Percentiles rank a stretch among this genome's conserved stretches.
Evolutionary conservation across 495 filamentous ascomycete genomes (phyloP).

Genomic region (Penicillium desertorum): DNA sequence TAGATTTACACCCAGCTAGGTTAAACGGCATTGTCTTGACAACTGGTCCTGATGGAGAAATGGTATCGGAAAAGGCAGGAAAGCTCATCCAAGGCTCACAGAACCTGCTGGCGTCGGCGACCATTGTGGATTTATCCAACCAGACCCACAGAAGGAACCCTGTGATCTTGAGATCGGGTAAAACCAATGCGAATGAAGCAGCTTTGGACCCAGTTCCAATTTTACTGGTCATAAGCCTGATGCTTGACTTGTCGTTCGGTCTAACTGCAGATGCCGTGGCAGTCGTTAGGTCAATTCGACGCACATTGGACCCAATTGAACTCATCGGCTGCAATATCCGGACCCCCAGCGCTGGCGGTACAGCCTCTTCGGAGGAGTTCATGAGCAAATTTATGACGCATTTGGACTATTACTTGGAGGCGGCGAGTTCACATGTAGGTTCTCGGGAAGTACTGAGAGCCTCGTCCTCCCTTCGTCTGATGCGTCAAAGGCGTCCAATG

Average conservation of each 20-base stretch:
- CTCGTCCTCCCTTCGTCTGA: background rate
- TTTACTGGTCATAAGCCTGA: constrained; percentile 4
- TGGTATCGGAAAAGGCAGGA: constrained; percentile 3
- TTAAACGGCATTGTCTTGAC: constrained; percentile 7
- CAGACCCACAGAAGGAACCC: background rate
- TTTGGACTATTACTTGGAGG: constrained; percentile 5
- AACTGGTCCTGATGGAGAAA: background rate
- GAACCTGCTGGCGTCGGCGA: constrained; percentile 1
- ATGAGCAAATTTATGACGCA: constrained; percentile 3
- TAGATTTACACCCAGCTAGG: background rate
- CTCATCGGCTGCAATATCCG: constrained; percentile 10
- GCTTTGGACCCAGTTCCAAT: background rate
- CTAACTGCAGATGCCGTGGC: constrained; percentile 9
- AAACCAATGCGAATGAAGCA: background rate
- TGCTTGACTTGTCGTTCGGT: constrained; percentile 7
- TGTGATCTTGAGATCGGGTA: background rate
- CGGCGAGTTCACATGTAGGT: constrained; percentile 1
- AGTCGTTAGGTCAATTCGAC: constrained; percentile 4
- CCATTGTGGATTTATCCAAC: background rate
- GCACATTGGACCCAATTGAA: constrained; percentile 11
- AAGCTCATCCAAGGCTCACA: background rate
- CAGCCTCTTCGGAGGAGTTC: constrained; percentile 1
- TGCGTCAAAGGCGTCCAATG: constrained; percentile 6
- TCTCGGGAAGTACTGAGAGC: background rate
- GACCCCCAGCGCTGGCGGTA: constrained; percentile 4